Evolutionary conservation across 768 basidiomycete species (phyloP), one percentile per base, ranked within the genome.

Genomic region (Phlebiopsis gigantea): DNA sequence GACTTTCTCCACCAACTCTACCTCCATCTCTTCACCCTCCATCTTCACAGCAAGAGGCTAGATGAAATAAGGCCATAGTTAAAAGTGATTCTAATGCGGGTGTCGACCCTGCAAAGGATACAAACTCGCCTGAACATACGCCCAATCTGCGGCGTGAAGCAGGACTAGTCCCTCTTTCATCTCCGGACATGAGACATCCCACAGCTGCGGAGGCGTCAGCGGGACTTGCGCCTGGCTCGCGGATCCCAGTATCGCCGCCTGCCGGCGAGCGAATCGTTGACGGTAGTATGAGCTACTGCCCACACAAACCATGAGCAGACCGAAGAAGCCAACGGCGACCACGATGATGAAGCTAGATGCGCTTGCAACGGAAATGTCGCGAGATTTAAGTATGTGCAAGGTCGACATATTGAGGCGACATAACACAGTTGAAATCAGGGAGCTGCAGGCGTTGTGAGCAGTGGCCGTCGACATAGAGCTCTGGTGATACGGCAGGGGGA

Each of bases 271-370:
- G 24, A 47, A 0, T 4, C 57, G 51, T 1, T 45, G 57, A 4
- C 52, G 43, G 31, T 58, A 54, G 25, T 47, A 54, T 12, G 34
- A 1, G 29, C 51, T 49, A 45, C 51, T 58, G 29, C 31, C 57
- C 1, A 42, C 39, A 22, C 57, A 58, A 17, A 58, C 22, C 30
- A 58, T 1, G n/a, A 58, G 44, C 8, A 58, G 17, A n/a, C 51
- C 52, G 19, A 58, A 19, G 30, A 58, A 53, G 22, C 29, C 57
- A 19, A 58, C 57, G 15, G 57, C 17, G 43, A 58, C 45, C 2
- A 58, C 52, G 31, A 53, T 53, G 19, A 58, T 58, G 31, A 58
- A 58, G 28, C 57, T 58, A 19, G 57, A 53, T 8, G 57, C 57
- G 44, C 34, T 58, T 10, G 42, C 52, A 15, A 51, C 45, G n/a